Evolutionary conservation across 805 yeast genomes (phyloP).

Genomic region (Zygoascus biomembranicola): DNA sequence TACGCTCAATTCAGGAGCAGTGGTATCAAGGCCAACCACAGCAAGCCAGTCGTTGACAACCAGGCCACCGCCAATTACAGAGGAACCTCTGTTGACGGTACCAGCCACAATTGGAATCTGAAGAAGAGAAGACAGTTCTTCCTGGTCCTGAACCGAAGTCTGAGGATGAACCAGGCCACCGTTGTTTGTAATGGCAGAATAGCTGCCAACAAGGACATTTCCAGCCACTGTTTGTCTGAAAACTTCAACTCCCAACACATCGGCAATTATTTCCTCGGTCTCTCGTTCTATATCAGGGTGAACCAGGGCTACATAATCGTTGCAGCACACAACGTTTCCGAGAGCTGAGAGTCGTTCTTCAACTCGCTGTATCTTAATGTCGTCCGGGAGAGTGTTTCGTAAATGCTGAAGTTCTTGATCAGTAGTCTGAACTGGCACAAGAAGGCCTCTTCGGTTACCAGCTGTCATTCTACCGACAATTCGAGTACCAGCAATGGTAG

Average conservation of each 20-base stretch:
- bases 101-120: constrained; percentile 99
- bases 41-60: constrained; percentile 98
- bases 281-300: constrained; percentile 99
- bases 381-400: constrained; percentile 92
- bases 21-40: constrained; percentile 93
- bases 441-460: constrained; percentile 93
- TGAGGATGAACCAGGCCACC: constrained; percentile 99
- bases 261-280: constrained; percentile 97
- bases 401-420: constrained; percentile 97
- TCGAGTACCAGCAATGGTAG: constrained; percentile 97
- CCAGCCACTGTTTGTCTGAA: constrained; percentile 99
- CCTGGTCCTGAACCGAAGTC: constrained; percentile 95
- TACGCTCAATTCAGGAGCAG: constrained; percentile 97
- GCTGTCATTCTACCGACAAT: constrained; percentile 98
- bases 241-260: constrained; percentile 96
- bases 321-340: constrained; percentile 97
- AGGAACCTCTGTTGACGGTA: constrained; percentile 94
- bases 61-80: constrained; percentile 98
- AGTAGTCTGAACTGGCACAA: constrained; percentile 96
- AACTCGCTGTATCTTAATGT: constrained; percentile 92
- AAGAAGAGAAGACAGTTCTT: constrained; percentile 87
- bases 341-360: constrained; percentile 95
- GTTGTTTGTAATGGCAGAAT: constrained; percentile 89
- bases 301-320: constrained; percentile 96
- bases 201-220: constrained; percentile 93